Base-by-base conservation (phyloP, 805 yeast genomes). In the Starmerella bombicola region DNA sequence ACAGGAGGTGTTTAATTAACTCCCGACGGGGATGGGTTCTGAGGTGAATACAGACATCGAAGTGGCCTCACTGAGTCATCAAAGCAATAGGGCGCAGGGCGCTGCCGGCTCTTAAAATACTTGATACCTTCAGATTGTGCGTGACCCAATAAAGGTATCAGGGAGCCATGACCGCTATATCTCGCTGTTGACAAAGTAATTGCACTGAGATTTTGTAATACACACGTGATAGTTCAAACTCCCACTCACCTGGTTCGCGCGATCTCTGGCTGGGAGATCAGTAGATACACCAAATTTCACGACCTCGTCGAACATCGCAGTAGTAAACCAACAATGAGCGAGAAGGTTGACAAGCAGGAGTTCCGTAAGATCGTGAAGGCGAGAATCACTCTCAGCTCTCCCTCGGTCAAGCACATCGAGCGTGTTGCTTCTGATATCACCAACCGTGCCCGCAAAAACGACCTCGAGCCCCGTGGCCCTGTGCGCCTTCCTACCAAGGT, bases 401-500 rank as follows among this genome's bases (percentile, higher is more conserved):
- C 95, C 77, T 85, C 88, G 76, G 95, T 91, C 65, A 83, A 85
- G 80, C 91, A 82, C 72, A 78, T 91, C 67, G 98, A 91, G 77
- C 81, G 80, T 53, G 96, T 91, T 62, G 84, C 93, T 61, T 74
- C 78, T 63, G 80, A 78, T 80, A 81, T 88, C 64, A 74, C 86
- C 70, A 69, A 66, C 68, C 85, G 83, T 64, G 95, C 97, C 68
- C 73, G 72, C 68, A 74, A 73, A 67, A 70, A 76, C 71, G 69
- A 80, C 62, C 75, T 86, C 64, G 42, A 39, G 41, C 85, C 84
- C 80, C 88, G 85, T 77, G 99, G 99, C 67, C 98, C 98, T 60
- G 95, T 91, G 65, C 86, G 98, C 82, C 72, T 91, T 74, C 99
- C 99, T 76, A 91, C 98, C 72, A 91, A 86, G 81, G 91, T 81